Evolutionary conservation across 352 stramenopile genomes (phyloP).

Genomic region (Phytophthora megakarya): DNA sequence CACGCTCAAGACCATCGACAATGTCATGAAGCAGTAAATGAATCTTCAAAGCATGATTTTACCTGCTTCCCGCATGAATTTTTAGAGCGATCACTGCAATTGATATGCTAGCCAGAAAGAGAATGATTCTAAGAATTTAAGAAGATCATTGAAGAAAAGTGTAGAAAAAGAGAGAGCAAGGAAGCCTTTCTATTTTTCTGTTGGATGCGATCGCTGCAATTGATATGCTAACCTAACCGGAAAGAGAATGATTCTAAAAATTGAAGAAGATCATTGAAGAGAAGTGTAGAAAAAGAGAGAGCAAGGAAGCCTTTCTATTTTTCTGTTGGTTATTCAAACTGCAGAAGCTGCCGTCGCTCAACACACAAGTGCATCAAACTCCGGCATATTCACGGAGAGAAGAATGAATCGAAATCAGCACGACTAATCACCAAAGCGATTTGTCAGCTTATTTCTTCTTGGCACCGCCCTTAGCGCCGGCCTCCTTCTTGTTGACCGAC

Average conservation of each 20-base stretch:
- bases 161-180: slow-evolving; percentile 29
- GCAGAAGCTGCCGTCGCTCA: slow-evolving; percentile 28
- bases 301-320: slow-evolving; percentile 47
- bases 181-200: slow-evolving; percentile 49
- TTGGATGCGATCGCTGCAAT: slow-evolving; percentile 16
- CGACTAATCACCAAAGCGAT: slow-evolving; percentile 34
- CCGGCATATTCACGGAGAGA: slow-evolving; percentile 31
- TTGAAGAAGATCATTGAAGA: not conserved
- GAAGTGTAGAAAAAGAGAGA: slow-evolving; percentile 14
- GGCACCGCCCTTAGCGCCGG: slow-evolving; percentile 36
- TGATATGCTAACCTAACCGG: no score
- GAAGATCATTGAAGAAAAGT: not conserved
- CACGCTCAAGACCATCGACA: slow-evolving; percentile 30
- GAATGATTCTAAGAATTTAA: not conserved
- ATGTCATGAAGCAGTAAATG: slow-evolving; percentile 28
- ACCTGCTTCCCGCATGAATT: not conserved
- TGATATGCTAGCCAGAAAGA: no score
- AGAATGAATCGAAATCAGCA: slow-evolving; percentile 30
- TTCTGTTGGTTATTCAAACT: slow-evolving; percentile 52
- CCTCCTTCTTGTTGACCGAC: slow-evolving; percentile 88
- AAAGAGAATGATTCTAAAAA: slow-evolving; percentile 1
- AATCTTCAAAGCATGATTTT: not conserved
- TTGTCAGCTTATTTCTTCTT: slow-evolving; percentile 50
- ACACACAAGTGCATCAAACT: slow-evolving; percentile 34
- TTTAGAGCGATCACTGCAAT: not conserved